Evolutionary conservation across 805 yeast species (phyloP).

Genomic region (Wickerhamomyces chaumierensis): DNA sequence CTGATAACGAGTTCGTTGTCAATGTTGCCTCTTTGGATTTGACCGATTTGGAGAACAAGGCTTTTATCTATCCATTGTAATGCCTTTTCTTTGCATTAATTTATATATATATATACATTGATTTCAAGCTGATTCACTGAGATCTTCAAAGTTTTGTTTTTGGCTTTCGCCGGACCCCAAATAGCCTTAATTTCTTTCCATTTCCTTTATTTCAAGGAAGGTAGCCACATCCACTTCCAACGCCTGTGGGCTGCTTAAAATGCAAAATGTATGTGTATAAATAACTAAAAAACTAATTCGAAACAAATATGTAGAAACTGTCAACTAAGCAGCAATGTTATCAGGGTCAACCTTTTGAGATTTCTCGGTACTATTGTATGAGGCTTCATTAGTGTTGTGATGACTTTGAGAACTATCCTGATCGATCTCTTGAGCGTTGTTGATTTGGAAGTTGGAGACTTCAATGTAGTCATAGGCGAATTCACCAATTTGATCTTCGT

Average conservation of each 20-base stretch:
- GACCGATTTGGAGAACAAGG: conserved; percentile 39
- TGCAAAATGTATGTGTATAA: background rate
- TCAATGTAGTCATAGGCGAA: conserved; percentile 98
- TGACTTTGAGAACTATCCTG: background rate
- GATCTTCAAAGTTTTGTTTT: too few species aligned
- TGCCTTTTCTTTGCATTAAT: background rate
- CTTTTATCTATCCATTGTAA: conserved; percentile 36
- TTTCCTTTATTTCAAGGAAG: too few species aligned
- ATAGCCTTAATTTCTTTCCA: too few species aligned
- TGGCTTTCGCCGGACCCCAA: too few species aligned
- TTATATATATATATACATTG: too few species aligned
- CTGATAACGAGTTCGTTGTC: conserved; percentile 22
- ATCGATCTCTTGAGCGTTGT: background rate
- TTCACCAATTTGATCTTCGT: conserved; percentile 95
- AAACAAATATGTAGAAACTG: too few species aligned
- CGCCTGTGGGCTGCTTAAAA: too few species aligned
- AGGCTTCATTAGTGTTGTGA: background rate
- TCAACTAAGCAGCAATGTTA: too few species aligned
- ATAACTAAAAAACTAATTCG: background rate
- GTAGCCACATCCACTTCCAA: too few species aligned
- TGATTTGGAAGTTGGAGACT: conserved; percentile 26
- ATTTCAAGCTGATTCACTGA: too few species aligned
- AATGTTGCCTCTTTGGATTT: conserved; percentile 34
- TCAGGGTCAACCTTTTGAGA: too few species aligned
- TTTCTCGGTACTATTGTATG: background rate